Conservation (phyloP, 495 filamentous ascomycete genomes). For the Tetracladium setigerum region DNA sequence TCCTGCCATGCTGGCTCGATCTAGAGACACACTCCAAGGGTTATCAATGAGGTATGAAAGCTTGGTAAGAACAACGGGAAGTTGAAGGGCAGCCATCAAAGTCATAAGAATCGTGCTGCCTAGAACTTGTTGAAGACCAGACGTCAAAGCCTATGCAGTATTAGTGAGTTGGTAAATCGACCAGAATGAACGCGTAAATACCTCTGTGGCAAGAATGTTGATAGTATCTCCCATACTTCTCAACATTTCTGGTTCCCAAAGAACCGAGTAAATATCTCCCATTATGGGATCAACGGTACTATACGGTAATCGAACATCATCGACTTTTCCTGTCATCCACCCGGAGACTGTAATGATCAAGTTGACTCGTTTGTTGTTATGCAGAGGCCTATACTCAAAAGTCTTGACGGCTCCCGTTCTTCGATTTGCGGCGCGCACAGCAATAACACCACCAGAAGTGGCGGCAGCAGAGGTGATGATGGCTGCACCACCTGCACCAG, state of each 20-base stretch:
- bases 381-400: conserved; percentile 92
- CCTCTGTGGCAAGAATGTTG: conserved; percentile 96
- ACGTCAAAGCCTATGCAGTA: conserved; percentile 59
- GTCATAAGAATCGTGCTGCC: conserved; percentile 81
- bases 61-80: conserved; percentile 89
- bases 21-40: conserved; percentile 91
- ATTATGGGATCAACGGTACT: conserved; percentile 96
- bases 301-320: conserved; percentile 91
- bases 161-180: conserved; percentile 21
- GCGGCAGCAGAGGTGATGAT: conserved; percentile 87
- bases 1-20: conserved; percentile 78
- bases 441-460: conserved; percentile 80
- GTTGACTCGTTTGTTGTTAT: conserved; percentile 97
- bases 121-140: conserved; percentile 92
- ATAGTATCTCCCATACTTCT: conserved; percentile 96
- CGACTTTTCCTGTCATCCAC: conserved; percentile 97
- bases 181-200: conserved; percentile 29
- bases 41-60: conserved; percentile 97
- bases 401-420: conserved; percentile 87
- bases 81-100: conserved; percentile 88
- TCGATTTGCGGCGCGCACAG: conserved; percentile 72
- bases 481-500: conserved; percentile 85
- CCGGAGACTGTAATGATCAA: conserved; percentile 92
- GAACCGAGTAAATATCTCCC: conserved; percentile 95
- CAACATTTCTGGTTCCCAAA: conserved; percentile 99